Conservation (phyloP, 2,329 filamentous ascomycete species). For the Pseudofabraea citricarpa region DNA sequence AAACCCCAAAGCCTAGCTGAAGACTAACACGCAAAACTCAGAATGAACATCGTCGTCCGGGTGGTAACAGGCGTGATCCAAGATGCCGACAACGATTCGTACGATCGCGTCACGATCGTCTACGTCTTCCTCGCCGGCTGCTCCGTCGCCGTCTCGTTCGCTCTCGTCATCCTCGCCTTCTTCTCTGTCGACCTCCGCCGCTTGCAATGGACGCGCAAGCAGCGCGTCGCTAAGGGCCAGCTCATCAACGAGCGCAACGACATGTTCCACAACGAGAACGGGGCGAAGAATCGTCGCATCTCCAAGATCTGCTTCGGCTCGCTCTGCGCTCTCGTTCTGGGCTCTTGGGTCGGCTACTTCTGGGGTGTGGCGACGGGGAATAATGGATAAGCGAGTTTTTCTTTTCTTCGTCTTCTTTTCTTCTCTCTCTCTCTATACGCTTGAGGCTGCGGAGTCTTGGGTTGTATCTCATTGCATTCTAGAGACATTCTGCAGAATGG, state of each 20-base stretch:
- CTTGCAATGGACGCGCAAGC: constrained; percentile 54
- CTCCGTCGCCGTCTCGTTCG: constrained; percentile 39
- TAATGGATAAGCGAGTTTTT: constrained; percentile 28
- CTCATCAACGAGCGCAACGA: constrained; percentile 38
- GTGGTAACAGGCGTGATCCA: constrained; percentile 54
- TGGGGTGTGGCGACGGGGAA: constrained; percentile 54
- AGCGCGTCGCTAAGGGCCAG: constrained; percentile 40
- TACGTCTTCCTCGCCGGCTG: constrained; percentile 49
- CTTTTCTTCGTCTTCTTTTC: too few species aligned
- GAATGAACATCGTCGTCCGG: constrained; percentile 55
- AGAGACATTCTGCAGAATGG: too few species aligned
- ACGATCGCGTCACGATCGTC: constrained; percentile 48
- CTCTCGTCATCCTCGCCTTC: constrained; percentile 34
- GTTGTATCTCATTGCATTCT: too few species aligned
- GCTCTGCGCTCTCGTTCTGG: constrained; percentile 42
- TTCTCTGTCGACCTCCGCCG: constrained; percentile 38
- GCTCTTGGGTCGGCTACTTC: constrained; percentile 52
- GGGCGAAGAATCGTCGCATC: constrained; percentile 34
- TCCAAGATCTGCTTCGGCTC: constrained; percentile 38
- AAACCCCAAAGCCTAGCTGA: not conserved
- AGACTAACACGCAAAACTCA: constrained; percentile 15
- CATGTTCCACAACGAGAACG: constrained; percentile 32
- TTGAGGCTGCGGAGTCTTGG: too few species aligned
- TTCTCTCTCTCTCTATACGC: too few species aligned
- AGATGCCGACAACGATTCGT: constrained; percentile 51